These are phyloP conservation scores for Penicillium sp. DNA, from an alignment of 2,329 filamentous ascomycete genomes.

Conservation along the genomic window DNA sequence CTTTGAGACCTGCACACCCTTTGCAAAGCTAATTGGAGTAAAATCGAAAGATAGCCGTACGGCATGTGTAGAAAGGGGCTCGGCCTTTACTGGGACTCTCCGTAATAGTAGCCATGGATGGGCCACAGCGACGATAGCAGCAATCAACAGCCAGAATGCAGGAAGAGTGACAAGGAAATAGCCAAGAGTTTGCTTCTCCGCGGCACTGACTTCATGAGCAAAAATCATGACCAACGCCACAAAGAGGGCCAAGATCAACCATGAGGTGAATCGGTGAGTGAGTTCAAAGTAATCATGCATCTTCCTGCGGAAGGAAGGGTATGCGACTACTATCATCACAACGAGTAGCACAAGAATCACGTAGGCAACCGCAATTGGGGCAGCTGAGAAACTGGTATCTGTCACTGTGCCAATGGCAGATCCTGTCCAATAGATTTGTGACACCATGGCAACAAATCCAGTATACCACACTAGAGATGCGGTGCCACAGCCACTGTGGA, in stretches of 20 bases:
- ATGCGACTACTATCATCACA: conserved; percentile 61
- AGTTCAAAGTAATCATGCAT: conserved; percentile 69
- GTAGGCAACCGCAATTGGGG: conserved; percentile 55
- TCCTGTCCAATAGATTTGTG: conserved; percentile 29
- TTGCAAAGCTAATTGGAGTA: conserved; percentile 56
- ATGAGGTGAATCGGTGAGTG: conserved; percentile 69
- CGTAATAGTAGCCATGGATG: conserved; percentile 72
- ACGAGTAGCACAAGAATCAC: conserved; percentile 58
- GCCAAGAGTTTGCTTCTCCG: conserved; percentile 37
- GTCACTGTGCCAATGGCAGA: conserved; percentile 16
- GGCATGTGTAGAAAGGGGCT: conserved; percentile 70
- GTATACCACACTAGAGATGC: conserved; percentile 50
- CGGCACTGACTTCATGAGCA: conserved; percentile 42
- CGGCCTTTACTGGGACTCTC: conserved; percentile 62
- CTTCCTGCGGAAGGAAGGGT: conserved; percentile 61
- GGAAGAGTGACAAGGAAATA: conserved; percentile 48
- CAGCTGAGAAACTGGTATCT: conserved; percentile 22
- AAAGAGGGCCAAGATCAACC: conserved; percentile 63
- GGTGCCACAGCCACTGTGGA: conserved; percentile 52
- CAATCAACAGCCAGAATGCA: conserved; percentile 65
- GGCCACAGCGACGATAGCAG: conserved; percentile 63
- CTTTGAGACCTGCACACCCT: conserved; percentile 60
- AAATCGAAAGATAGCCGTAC: conserved; percentile 68
- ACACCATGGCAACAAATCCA: conserved; percentile 34
- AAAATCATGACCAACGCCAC: conserved; percentile 63